These are phyloP conservation scores for Agrostemma githago DNA, from an alignment of 148 eudicot genomes.

Conservation along the genomic window DNA sequence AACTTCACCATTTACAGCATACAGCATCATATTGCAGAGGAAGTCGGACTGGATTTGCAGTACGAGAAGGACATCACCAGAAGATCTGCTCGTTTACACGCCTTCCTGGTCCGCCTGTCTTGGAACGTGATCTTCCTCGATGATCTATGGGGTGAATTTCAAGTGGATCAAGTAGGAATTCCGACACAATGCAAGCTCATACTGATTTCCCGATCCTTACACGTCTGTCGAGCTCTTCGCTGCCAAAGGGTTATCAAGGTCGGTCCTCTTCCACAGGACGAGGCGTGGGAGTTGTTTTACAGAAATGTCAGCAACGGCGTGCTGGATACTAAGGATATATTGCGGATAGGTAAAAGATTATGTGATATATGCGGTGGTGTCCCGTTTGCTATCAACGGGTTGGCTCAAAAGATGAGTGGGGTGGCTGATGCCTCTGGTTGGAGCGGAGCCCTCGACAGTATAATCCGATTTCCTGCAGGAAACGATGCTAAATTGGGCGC, in stretches of 20 bases:
- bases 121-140: conserved; percentile 16
- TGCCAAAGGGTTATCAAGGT: conserved; percentile 19
- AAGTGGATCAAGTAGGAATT: conserved; percentile 21
- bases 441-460: conserved; percentile 7
- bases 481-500: background rate
- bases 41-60: conserved; percentile 15
- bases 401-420: conserved; percentile 12
- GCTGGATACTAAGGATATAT: background rate
- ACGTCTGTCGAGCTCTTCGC: conserved; percentile 15
- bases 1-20: conserved; percentile 8
- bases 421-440: conserved; percentile 8
- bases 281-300: conserved; percentile 18
- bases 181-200: conserved; percentile 19
- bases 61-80: conserved; percentile 16
- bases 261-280: conserved; percentile 14
- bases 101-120: background rate
- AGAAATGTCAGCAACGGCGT: background rate
- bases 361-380: conserved; percentile 17
- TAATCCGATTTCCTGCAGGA: background rate
- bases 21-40: conserved; percentile 14
- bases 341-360: background rate
- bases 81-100: conserved; percentile 18
- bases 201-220: conserved; percentile 10
- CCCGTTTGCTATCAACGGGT: conserved; percentile 18
- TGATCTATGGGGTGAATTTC: conserved; percentile 19